A percentile compares a stretch with the other conserved stretches of the same genome.
phyloP scores from a whole-genome alignment of 148 eudicot genomes.

The Salicornia ramosissima region DNA sequence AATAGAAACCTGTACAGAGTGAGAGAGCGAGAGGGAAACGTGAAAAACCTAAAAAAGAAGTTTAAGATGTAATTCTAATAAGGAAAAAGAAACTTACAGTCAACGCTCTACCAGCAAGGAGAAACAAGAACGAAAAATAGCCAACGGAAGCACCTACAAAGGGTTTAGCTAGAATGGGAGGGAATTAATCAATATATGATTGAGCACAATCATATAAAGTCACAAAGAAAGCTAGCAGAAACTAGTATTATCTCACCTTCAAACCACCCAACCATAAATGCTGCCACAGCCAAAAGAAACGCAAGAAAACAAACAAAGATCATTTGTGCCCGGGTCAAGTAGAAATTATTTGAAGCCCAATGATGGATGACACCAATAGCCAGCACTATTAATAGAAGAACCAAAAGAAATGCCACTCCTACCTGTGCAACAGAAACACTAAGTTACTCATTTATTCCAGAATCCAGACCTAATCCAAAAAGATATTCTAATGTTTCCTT shows the following conservation, averaged over 20 bases:
- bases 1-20: background rate
- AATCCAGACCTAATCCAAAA: background rate
- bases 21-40: background rate
- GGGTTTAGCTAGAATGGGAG: constrained; percentile 53
- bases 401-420: constrained; percentile 86
- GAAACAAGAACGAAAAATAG: constrained; percentile 88
- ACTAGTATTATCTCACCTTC: constrained; percentile 48
- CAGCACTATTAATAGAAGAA: constrained; percentile 76
- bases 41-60: background rate
- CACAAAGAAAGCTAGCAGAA: constrained; percentile 13
- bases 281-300: constrained; percentile 88
- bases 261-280: constrained; percentile 77
- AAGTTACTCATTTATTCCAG: constrained; percentile 14
- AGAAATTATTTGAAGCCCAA: constrained; percentile 97
- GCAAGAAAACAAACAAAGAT: constrained; percentile 94
- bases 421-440: constrained; percentile 51
- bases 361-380: constrained; percentile 92
- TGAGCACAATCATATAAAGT: constrained; percentile 5
- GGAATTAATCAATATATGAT: constrained; percentile 10
- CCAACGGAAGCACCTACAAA: constrained; percentile 97
- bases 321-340: constrained; percentile 85
- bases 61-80: background rate
- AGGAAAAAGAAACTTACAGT: constrained; percentile 61
- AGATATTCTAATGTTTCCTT: background rate
- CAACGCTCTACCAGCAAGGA: constrained; percentile 92